Evolutionary conservation across 176 grass and related monocot species (phyloP).

Genomic region (Oryza punctata): DNA sequence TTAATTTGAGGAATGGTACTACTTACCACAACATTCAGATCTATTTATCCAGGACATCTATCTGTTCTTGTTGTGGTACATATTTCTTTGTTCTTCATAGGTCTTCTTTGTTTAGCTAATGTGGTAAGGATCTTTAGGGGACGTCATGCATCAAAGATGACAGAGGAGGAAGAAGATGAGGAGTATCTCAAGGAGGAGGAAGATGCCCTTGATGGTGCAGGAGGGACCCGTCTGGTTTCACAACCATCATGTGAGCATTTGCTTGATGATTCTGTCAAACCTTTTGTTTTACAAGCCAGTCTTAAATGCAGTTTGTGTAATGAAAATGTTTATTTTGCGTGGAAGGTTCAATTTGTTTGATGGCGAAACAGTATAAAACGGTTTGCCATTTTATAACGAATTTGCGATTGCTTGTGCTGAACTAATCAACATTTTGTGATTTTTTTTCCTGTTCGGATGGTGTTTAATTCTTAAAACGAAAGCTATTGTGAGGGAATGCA

Average conservation of each 20-base stretch:
- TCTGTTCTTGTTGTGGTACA: not conserved
- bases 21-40: not conserved
- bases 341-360: slow-evolving; percentile 7
- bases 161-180: slow-evolving; percentile 84
- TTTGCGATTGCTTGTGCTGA: not conserved
- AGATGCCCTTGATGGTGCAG: slow-evolving; percentile 60
- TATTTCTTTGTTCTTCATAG: slow-evolving; percentile 9
- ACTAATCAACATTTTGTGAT: slow-evolving; percentile 7
- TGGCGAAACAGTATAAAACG: not conserved
- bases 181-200: slow-evolving; percentile 86
- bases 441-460: not conserved
- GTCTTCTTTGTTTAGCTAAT: slow-evolving; percentile 33
- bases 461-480: not conserved
- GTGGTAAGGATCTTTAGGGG: slow-evolving; percentile 50
- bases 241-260: slow-evolving; percentile 71
- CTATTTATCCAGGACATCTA: not conserved
- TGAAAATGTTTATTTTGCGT: not conserved
- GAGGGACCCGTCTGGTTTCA: slow-evolving; percentile 63
- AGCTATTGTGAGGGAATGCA: not conserved
- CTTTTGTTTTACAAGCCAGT: slow-evolving; percentile 8
- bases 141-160: slow-evolving; percentile 76
- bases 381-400: slow-evolving; percentile 1
- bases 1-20: not conserved
- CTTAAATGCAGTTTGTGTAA: slow-evolving; percentile 10
- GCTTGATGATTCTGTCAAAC: slow-evolving; percentile 30